phyloP scores from a whole-genome alignment of 805 yeast species.

The Clavispora vitiphila region DNA sequence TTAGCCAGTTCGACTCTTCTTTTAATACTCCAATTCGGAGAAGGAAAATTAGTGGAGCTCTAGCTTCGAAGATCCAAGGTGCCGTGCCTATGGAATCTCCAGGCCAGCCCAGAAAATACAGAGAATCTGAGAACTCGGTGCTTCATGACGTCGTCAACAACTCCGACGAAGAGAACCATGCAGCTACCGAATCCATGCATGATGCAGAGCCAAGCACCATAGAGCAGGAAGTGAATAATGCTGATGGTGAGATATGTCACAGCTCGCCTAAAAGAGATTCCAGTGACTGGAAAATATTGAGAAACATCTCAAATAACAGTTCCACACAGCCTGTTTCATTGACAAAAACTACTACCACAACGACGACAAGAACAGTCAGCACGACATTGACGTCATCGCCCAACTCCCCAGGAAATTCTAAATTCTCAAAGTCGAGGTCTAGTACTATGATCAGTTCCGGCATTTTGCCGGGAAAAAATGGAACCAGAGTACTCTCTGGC shows the following conservation, averaged over 20 bases:
- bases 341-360: constrained; percentile 42
- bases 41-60: constrained; percentile 59
- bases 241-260: constrained; percentile 12
- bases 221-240: constrained; percentile 11
- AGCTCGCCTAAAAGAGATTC: constrained; percentile 23
- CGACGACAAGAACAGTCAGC: constrained; percentile 48
- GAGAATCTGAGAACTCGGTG: constrained; percentile 27
- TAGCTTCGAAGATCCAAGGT: constrained; percentile 60
- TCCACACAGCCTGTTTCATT: constrained; percentile 29
- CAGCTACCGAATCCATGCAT: constrained; percentile 15
- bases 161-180: constrained; percentile 38
- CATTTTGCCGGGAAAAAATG: constrained; percentile 13
- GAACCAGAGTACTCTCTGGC: constrained; percentile 12
- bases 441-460: constrained; percentile 12
- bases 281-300: constrained; percentile 35
- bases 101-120: constrained; percentile 87
- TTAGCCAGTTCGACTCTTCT: constrained; percentile 38
- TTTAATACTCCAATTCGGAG: constrained; percentile 75
- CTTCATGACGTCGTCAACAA: constrained; percentile 38
- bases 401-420: constrained; percentile 18
- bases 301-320: constrained; percentile 33
- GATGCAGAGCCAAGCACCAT: constrained; percentile 11
- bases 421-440: constrained; percentile 13
- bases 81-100: constrained; percentile 93
- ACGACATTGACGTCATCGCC: constrained; percentile 33